Conservation (phyloP, 176 grass and related monocot genomes). For the Rhynchospora tenuis region DNA sequence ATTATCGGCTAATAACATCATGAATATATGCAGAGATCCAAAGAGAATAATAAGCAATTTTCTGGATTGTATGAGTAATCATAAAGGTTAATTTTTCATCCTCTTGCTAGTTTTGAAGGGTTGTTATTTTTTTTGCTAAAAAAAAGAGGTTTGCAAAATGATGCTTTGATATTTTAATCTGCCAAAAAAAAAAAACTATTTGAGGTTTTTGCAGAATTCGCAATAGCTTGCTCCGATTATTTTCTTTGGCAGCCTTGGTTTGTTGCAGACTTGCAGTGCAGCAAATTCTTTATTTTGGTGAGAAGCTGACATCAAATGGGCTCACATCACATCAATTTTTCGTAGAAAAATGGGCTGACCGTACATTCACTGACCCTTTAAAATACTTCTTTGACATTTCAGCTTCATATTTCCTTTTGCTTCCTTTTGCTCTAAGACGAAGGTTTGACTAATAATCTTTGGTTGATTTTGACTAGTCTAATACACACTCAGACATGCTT, state of each 20-base stretch:
- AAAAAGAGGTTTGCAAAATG: no score
- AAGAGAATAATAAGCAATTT: no score
- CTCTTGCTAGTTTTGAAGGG: not conserved
- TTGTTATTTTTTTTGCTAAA: no score
- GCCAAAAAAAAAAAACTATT: no score
- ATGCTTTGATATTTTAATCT: no score
- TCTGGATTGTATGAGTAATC: not conserved
- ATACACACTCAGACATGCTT: not conserved
- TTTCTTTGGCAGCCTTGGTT: not conserved
- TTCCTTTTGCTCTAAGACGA: not conserved
- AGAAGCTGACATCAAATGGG: not conserved
- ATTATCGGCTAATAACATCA: no score
- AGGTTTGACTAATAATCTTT: not conserved
- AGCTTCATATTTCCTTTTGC: not conserved
- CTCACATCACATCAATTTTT: not conserved
- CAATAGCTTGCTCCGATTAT: no score
- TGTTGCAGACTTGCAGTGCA: not conserved
- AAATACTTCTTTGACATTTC: conserved; percentile 13
- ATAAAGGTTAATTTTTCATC: not conserved
- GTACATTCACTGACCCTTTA: not conserved
- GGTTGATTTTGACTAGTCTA: not conserved
- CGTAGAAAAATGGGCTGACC: conserved; percentile 9
- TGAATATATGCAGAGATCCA: no score
- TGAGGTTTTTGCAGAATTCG: no score
- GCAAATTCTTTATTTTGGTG: not conserved